phyloP scores from a whole-genome alignment of 495 filamentous ascomycete genomes.

The Oidiodendron maius region DNA sequence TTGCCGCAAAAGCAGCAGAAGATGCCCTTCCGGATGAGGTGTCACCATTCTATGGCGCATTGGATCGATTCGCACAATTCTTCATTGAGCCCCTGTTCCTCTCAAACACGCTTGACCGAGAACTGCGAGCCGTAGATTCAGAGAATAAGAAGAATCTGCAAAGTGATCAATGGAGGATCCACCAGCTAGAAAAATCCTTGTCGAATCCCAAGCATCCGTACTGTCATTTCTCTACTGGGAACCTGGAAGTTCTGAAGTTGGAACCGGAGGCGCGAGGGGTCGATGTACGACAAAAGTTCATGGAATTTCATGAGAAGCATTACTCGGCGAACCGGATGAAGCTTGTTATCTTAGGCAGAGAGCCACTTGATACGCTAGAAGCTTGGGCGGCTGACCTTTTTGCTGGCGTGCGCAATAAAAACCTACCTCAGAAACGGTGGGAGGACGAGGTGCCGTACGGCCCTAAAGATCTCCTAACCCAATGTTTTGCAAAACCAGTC shows the following conservation, averaged over 20 bases:
- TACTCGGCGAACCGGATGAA: constrained; percentile 92
- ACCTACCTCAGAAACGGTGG: constrained; percentile 78
- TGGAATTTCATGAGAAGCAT: constrained; percentile 70
- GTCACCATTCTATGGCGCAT: constrained; percentile 78
- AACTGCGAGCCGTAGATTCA: constrained; percentile 90
- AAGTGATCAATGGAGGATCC: constrained; percentile 86
- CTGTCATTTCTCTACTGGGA: constrained; percentile 93
- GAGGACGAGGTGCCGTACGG: constrained; percentile 64
- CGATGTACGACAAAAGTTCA: constrained; percentile 88
- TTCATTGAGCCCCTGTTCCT: constrained; percentile 92
- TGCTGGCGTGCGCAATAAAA: constrained; percentile 75
- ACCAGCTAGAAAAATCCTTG: constrained; percentile 86
- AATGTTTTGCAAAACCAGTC: constrained; percentile 92
- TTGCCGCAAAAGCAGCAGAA: constrained; percentile 64
- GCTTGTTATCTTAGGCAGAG: constrained; percentile 82
- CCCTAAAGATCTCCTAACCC: constrained; percentile 62
- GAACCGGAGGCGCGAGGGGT: constrained; percentile 75
- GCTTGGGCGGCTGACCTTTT: constrained; percentile 86
- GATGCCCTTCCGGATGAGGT: constrained; percentile 33
- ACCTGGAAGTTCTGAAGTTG: constrained; percentile 82
- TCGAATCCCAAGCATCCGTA: constrained; percentile 92
- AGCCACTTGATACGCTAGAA: constrained; percentile 84
- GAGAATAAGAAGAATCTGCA: constrained; percentile 99
- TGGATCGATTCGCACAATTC: constrained; percentile 97
- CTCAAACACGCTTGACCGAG: constrained; percentile 81